Percentiles rank a stretch among this genome's conserved stretches.
phyloP scores from a whole-genome alignment of 192 early-diverging fungal genomes.

The Coemansia sp. region DNA sequence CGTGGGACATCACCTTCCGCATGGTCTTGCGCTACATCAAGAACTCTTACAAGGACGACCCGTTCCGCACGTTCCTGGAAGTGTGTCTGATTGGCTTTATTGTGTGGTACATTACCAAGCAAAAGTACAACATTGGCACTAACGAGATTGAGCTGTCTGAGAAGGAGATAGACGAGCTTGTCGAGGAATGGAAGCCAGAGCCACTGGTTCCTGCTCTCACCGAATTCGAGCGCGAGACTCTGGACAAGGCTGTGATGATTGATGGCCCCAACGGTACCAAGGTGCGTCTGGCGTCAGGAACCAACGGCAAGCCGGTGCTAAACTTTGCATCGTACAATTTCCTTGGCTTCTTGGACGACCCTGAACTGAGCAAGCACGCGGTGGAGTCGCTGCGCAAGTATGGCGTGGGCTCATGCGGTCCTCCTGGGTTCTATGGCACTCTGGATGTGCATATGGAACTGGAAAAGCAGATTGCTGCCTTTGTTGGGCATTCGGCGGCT shows the following conservation, averaged over 20 bases:
- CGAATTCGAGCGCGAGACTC: constrained; percentile 65
- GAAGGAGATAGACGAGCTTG: constrained; percentile 94
- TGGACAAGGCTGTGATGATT: constrained; percentile 77
- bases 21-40: constrained; percentile 79
- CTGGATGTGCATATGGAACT: constrained; percentile 94
- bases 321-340: constrained; percentile 91
- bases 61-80: constrained; percentile 83
- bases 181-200: constrained; percentile 95
- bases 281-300: constrained; percentile 48
- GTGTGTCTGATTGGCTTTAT: constrained; percentile 80
- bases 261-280: constrained; percentile 57
- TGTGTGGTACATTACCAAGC: constrained; percentile 82
- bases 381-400: constrained; percentile 84
- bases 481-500: constrained; percentile 78
- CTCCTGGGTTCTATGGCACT: constrained; percentile 93
- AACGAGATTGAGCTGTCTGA: constrained; percentile 77
- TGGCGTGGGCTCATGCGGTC: constrained; percentile 94
- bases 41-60: constrained; percentile 92
- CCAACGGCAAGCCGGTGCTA: constrained; percentile 40
- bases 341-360: constrained; percentile 73
- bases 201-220: constrained; percentile 79
- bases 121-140: constrained; percentile 74
- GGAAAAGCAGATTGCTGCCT: constrained; percentile 79
- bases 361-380: constrained; percentile 77
- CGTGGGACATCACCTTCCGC: constrained; percentile 55